Evolutionary conservation across 768 basidiomycete species (phyloP), one percentile per base, ranked within the genome.

Genomic region (Suillus variegatus): DNA sequence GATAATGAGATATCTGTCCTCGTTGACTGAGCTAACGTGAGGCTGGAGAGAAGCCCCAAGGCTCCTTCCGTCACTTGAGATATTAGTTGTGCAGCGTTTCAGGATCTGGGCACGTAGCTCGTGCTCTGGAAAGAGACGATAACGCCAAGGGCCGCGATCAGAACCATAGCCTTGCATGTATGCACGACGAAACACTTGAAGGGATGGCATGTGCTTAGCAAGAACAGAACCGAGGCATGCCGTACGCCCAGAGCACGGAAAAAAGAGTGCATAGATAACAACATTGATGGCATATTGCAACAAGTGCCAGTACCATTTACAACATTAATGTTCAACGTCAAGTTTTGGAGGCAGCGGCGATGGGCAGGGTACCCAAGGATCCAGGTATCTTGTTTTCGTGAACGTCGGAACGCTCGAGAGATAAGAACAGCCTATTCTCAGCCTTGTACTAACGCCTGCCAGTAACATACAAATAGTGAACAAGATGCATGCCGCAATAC

Each of bases 31-130:
- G 40, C 79, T 72, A 1, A 76, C 75, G 66, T 79, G 82, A 22
- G 84, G 84, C 66, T 86, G 85, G 56, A 86, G 77, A n/a, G 79
- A 75, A 32, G 84, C 76, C 63, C 65, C 3, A 83, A 74, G 3
- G 79, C 72, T 10, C 78, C 77, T 40, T 52, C 51, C 25, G 16
- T 52, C 28, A 8, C 28, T 32, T 18, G 51, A 52, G 51, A 52
- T 32, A 28, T 10, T 18, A 18, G 16, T 52, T 28, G 28, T 32
- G 51, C 51, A 52, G 16, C 28, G 28, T 32, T 52, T 70, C 71
- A n/a, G 85, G 77, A 70, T 82, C 80, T 13, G 74, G 67, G 14
- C 51, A 18, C 80, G 77, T 6, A 82, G 68, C 14, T 74, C 65
- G 6, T 82, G 80, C 65, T 84, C 83, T 25, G 78, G 63, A 38